Evolutionary conservation across 1,284 basidiomycete genomes (phyloP).

Genomic region (Hypsizygus ulmarius): DNA sequence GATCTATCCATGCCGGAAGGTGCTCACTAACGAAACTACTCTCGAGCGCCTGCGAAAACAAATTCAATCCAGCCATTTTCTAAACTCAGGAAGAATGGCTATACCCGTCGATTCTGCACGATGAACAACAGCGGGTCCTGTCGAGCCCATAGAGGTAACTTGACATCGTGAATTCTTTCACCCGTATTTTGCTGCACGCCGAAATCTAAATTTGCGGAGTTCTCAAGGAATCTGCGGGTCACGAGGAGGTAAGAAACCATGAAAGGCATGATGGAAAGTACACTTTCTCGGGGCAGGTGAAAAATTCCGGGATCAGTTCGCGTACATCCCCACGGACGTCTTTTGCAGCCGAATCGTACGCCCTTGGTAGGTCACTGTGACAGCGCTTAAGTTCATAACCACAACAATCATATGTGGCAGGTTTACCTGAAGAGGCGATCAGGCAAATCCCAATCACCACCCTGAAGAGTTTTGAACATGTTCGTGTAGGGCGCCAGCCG

Average conservation of each 20-base stretch:
- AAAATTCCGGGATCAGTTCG: conserved; percentile 94
- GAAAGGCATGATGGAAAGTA: background rate
- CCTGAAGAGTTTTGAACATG: conserved; percentile 90
- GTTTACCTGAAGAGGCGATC: conserved; percentile 83
- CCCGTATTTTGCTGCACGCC: conserved; percentile 82
- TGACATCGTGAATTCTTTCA: conserved; percentile 84
- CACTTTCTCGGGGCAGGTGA: conserved; percentile 66
- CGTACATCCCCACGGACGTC: conserved; percentile 92
- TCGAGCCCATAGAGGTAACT: conserved; percentile 89
- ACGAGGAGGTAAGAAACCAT: background rate
- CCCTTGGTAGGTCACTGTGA: conserved; percentile 65
- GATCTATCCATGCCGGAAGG: conserved; percentile 90
- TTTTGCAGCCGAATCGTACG: conserved; percentile 83
- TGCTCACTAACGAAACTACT: conserved; percentile 86
- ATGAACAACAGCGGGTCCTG: conserved; percentile 85
- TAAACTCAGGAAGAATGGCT: conserved; percentile 7
- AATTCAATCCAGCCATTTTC: conserved; percentile 1
- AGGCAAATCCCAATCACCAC: conserved; percentile 95
- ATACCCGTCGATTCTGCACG: conserved; percentile 73
- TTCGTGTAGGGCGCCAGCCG: conserved; percentile 87
- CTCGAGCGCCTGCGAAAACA: conserved; percentile 73
- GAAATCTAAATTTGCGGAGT: conserved; percentile 75
- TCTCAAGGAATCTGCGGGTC: conserved; percentile 63
- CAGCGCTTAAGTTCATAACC: background rate
- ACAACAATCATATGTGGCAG: background rate